Percentiles rank a stretch among this genome's conserved stretches.
Conservation (phyloP, 305 asterid species). For the Fraxinus latifolia region DNA sequence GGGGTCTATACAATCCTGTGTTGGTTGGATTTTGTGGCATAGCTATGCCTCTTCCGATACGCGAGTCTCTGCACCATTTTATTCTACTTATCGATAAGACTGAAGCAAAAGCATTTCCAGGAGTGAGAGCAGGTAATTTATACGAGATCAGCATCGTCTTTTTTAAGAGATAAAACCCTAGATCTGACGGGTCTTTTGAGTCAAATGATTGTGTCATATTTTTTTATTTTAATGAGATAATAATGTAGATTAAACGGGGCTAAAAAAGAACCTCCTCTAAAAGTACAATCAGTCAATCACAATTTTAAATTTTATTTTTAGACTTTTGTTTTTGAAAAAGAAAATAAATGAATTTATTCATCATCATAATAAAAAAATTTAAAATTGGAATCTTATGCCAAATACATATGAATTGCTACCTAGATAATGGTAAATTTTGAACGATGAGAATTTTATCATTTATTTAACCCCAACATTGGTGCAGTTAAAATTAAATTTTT, state of each 20-base stretch:
- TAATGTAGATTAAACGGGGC: no score
- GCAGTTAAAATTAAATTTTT: background rate
- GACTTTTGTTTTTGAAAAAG: no score
- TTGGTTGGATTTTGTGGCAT: slow-evolving; percentile 79
- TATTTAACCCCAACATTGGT: background rate
- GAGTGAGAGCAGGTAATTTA: background rate
- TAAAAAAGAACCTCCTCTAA: no score
- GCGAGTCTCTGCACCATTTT: slow-evolving; percentile 77
- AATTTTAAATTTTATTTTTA: no score
- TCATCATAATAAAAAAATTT: no score
- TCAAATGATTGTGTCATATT: no score
- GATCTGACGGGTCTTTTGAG: slow-evolving; percentile 23
- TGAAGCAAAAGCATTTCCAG: background rate
- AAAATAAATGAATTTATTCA: no score
- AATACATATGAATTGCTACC: background rate
- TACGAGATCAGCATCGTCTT: background rate
- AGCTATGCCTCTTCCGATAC: slow-evolving; percentile 65
- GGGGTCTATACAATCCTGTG: slow-evolving; percentile 74
- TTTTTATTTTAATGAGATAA: no score
- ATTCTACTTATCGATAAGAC: background rate
- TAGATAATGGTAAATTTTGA: background rate
- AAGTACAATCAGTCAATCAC: no score
- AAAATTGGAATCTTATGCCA: background rate
- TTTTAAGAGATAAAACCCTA: slow-evolving; percentile 19
- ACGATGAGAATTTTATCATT: background rate